These are phyloP conservation scores for Pisolithus marmoratus DNA, from an alignment of 768 basidiomycete species.

Conservation along the genomic window DNA sequence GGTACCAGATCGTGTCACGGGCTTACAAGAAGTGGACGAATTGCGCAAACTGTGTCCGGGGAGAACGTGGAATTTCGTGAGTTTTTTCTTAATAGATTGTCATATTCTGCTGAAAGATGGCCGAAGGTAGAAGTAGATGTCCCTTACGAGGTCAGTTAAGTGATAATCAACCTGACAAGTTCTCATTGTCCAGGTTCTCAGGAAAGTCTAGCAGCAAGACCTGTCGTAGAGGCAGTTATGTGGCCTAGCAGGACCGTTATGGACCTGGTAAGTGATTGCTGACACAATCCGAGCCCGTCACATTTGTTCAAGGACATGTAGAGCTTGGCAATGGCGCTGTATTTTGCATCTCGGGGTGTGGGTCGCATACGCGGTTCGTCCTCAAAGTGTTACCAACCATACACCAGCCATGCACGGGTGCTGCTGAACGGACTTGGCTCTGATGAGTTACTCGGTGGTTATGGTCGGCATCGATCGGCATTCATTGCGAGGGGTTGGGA, in stretches of 20 bases:
- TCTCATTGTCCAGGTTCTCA: constrained; percentile 25
- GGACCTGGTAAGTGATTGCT: constrained; percentile 64
- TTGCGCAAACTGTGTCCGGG: constrained; percentile 67
- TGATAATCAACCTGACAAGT: background rate
- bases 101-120: background rate
- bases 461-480: constrained; percentile 79
- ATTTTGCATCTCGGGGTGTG: constrained; percentile 81
- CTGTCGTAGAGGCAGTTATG: constrained; percentile 66
- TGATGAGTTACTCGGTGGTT: constrained; percentile 93
- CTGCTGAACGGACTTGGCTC: constrained; percentile 89
- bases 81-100: constrained; percentile 14
- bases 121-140: constrained; percentile 82
- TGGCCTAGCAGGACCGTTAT: constrained; percentile 76
- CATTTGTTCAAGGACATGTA: constrained; percentile 25
- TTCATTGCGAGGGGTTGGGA: constrained; percentile 66
- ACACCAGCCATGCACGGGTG: constrained; percentile 74
- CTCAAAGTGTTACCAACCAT: constrained; percentile 34
- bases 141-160: constrained; percentile 56
- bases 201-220: constrained; percentile 60
- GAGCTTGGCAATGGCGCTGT: constrained; percentile 90
- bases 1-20: constrained; percentile 88
- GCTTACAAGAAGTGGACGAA: constrained; percentile 72
- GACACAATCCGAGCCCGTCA: background rate
- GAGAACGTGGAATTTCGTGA: constrained; percentile 86
- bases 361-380: constrained; percentile 49